These are phyloP conservation scores for Mycena capillaripes DNA, from an alignment of 768 basidiomycete species.

Conservation along the genomic window DNA sequence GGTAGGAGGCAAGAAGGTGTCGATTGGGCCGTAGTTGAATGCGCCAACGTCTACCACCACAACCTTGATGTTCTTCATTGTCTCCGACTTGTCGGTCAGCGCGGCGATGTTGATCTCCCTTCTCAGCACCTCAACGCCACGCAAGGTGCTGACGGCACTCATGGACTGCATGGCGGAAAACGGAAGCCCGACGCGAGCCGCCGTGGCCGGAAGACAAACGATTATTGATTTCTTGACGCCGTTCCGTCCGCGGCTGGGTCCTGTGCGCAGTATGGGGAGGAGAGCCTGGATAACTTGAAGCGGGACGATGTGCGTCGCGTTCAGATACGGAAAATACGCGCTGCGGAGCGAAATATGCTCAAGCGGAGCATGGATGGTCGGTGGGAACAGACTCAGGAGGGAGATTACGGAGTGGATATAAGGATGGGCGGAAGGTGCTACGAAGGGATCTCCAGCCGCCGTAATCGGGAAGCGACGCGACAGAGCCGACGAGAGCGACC, in stretches of 20 bases:
- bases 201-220: slow-evolving; percentile 81
- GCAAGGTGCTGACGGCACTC: slow-evolving; percentile 80
- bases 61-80: slow-evolving; percentile 77
- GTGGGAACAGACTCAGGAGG: slow-evolving; percentile 69
- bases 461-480: slow-evolving; percentile 88
- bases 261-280: slow-evolving; percentile 80
- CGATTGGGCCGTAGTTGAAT: slow-evolving; percentile 54
- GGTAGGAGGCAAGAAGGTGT: slow-evolving; percentile 42
- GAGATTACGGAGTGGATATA: slow-evolving; percentile 87
- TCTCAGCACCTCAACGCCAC: slow-evolving; percentile 80
- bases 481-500: slow-evolving; percentile 84
- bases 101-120: slow-evolving; percentile 76
- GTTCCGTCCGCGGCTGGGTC: slow-evolving; percentile 68
- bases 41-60: slow-evolving; percentile 83
- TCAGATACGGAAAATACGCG: slow-evolving; percentile 79
- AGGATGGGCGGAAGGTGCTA: slow-evolving; percentile 72
- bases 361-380: slow-evolving; percentile 69
- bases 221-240: slow-evolving; percentile 73
- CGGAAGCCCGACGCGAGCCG: slow-evolving; percentile 82
- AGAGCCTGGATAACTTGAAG: slow-evolving; percentile 83
- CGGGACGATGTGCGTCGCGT: slow-evolving; percentile 82
- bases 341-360: slow-evolving; percentile 77
- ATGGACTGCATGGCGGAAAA: slow-evolving; percentile 78
- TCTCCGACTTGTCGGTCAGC: slow-evolving; percentile 65
- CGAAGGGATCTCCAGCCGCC: slow-evolving; percentile 85